Evolutionary conservation across 441 rosid species (phyloP), one percentile per base, ranked within the genome.

Genomic region (Daphne laureola): DNA sequence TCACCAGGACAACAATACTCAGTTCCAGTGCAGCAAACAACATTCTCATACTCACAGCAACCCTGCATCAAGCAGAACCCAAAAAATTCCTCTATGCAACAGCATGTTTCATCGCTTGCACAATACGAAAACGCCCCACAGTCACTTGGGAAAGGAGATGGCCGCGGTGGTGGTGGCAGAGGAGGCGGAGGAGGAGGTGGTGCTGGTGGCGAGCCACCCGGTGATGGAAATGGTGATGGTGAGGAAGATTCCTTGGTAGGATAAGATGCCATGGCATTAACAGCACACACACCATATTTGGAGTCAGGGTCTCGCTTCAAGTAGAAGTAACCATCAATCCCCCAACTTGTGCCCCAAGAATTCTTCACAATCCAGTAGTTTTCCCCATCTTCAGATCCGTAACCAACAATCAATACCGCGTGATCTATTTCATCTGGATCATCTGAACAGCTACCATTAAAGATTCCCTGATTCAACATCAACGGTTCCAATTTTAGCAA

Each of bases 271-370:
- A 67, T 35, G 61, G 83, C 84, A 35, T 87, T 77, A 52, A 90
- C 73, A 15, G 90, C 98, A 52, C 98, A 90, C 17, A 62, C 54
- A 49, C 97, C 97, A 54, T 64, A 73, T 14, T 59, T 14, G 47
- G 76, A 60, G 53, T 46, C 5, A 38, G 74, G 48, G 67, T 78
- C 72, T 64, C 96, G 84, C 53, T 38, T 67, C 0, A 90, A 35
- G 43, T 71, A 75, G 47, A 65, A 68, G 43, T 83, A 90, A 18
- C 96, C 94, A 3, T 76, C 73, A 4, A 66, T 59, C 36, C 94
- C 97, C 97, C 96, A 90, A 0, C 25, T 52, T 11, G 77, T 72
- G 8, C 94, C 97, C 96, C 96, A 87, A 12, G 96, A 90, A 55
- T 90, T 90, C 69, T 71, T 90, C 47, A 74, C 90, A 4, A 90